Percentiles rank a stretch among this genome's conserved stretches.
Evolutionary conservation across 108 stramenopile species (phyloP).

Genomic region (Discostella pseudostelligera): DNA sequence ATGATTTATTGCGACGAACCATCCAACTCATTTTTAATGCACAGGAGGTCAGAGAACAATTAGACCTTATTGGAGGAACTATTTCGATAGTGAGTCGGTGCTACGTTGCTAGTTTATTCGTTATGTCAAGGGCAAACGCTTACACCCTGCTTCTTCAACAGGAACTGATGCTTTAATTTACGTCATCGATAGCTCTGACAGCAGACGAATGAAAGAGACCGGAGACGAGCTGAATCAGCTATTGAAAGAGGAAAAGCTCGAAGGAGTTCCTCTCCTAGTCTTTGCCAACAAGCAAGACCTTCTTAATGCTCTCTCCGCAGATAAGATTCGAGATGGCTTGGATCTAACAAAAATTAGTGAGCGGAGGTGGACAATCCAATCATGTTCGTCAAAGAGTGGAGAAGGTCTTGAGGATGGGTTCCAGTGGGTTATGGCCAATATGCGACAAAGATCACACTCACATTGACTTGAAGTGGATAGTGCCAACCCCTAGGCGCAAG

Average conservation of each 20-base stretch:
- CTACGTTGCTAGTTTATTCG: background rate
- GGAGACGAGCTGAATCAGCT: conserved; percentile 46
- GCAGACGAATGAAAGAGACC: conserved; percentile 55
- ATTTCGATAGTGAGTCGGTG: conserved; percentile 43
- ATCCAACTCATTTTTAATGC: conserved; percentile 4
- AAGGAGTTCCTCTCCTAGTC: conserved; percentile 58
- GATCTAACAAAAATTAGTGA: conserved; percentile 27
- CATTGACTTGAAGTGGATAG: too few relatives aligned
- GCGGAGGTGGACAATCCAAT: conserved; percentile 45
- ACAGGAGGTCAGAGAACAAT: conserved; percentile 66
- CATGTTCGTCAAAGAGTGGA: conserved; percentile 74
- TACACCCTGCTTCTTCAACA: background rate
- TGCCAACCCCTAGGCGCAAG: too few relatives aligned
- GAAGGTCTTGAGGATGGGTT: conserved; percentile 68
- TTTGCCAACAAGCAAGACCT: conserved; percentile 80
- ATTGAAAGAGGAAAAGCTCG: conserved; percentile 56
- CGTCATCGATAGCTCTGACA: conserved; percentile 58
- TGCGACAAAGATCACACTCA: background rate
- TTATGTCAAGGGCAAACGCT: background rate
- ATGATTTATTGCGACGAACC: too few relatives aligned
- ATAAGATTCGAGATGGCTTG: conserved; percentile 65
- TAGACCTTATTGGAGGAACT: conserved; percentile 64
- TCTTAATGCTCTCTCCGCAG: conserved; percentile 49
- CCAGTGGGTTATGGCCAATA: conserved; percentile 49
- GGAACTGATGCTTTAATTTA: conserved; percentile 58